phyloP scores from a whole-genome alignment of 495 filamentous ascomycete genomes.

The Xylaria longipes region DNA sequence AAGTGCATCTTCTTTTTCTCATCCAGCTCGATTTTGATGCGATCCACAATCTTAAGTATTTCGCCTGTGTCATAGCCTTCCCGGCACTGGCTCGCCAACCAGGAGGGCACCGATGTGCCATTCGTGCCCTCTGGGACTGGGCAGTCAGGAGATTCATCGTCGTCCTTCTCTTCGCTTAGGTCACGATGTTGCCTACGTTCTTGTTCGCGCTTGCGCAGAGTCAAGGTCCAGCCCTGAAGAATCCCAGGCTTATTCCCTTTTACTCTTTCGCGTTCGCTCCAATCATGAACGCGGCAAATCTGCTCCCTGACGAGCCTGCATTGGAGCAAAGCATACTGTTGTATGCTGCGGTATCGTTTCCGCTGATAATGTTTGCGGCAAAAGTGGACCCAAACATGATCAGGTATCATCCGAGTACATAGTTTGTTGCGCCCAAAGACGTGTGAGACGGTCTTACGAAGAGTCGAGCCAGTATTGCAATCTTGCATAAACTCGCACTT shows the following conservation, averaged over 20 bases:
- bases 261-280: conserved; percentile 49
- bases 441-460: conserved; percentile 80
- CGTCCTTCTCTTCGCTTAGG: conserved; percentile 36
- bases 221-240: conserved; percentile 56
- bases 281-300: conserved; percentile 63
- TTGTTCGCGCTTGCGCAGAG: conserved; percentile 61
- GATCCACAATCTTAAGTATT: conserved; percentile 46
- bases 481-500: conserved; percentile 43
- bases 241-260: conserved; percentile 46
- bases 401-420: conserved; percentile 70
- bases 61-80: conserved; percentile 45
- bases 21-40: conserved; percentile 44
- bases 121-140: conserved; percentile 39
- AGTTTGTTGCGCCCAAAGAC: conserved; percentile 89
- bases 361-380: conserved; percentile 91
- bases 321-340: conserved; percentile 65
- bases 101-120: conserved; percentile 49
- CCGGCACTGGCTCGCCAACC: conserved; percentile 45
- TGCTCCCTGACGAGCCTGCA: conserved; percentile 64
- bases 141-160: conserved; percentile 34
- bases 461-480: conserved; percentile 58
- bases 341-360: conserved; percentile 65
- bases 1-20: conserved; percentile 44
- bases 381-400: conserved; percentile 69
- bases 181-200: conserved; percentile 41